These are phyloP conservation scores for Kandelia obovata DNA, from an alignment of 345 rosid species.

Conservation along the genomic window DNA sequence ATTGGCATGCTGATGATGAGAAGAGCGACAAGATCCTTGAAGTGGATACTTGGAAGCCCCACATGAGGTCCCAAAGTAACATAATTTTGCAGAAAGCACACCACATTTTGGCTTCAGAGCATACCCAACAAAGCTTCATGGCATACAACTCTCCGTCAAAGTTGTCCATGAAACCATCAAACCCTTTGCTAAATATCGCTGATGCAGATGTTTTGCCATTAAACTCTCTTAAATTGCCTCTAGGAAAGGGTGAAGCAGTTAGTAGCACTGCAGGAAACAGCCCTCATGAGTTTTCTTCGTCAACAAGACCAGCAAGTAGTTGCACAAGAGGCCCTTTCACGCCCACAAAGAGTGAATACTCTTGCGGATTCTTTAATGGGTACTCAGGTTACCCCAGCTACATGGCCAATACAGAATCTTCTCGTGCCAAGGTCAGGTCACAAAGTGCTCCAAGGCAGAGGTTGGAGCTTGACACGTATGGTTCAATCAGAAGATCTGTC, in stretches of 20 bases:
- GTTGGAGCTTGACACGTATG: conserved; percentile 50
- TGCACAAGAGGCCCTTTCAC: conserved; percentile 25
- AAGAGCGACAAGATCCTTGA: conserved; percentile 35
- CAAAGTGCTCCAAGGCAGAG: conserved; percentile 96
- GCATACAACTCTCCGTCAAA: conserved; percentile 19
- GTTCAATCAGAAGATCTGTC: conserved; percentile 33
- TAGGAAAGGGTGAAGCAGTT: conserved; percentile 16
- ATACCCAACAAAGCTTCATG: conserved; percentile 6
- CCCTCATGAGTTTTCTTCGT: conserved; percentile 14
- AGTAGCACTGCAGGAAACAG: conserved; percentile 14
- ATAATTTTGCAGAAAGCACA: conserved; percentile 27
- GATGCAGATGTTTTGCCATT: conserved; percentile 10
- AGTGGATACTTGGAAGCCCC: conserved; percentile 83
- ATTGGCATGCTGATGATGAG: conserved; percentile 22
- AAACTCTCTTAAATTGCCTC: conserved; percentile 17
- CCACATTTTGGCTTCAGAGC: conserved; percentile 14
- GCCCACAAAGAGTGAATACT: conserved; percentile 29
- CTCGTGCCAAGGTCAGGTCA: conserved; percentile 59
- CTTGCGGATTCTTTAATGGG: conserved; percentile 26
- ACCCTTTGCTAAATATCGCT: conserved; percentile 2
- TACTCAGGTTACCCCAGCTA: conserved; percentile 29
- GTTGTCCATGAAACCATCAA: conserved; percentile 14
- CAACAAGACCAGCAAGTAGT: conserved; percentile 28
- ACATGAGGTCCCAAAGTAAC: conserved; percentile 31
- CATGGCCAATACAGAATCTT: conserved; percentile 41